Conservation (phyloP, 768 basidiomycete species). For the Boletus vermiculosoides region DNA sequence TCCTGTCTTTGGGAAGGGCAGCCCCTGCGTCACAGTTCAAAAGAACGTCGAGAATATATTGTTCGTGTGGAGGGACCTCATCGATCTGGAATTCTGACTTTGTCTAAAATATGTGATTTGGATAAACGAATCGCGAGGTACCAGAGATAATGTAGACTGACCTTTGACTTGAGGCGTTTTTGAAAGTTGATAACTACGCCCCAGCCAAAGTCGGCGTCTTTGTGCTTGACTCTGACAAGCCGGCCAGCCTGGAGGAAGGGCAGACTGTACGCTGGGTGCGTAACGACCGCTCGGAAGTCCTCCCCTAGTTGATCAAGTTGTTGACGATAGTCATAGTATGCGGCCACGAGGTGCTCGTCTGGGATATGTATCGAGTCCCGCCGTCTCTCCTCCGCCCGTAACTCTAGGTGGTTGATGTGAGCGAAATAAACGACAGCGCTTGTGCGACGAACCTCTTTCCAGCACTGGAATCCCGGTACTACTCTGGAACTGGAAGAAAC, state of each 20-base stretch:
- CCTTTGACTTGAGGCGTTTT: slow-evolving; percentile 84
- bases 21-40: slow-evolving; percentile 73
- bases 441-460: slow-evolving; percentile 64
- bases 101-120: slow-evolving; percentile 40
- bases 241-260: slow-evolving; percentile 93
- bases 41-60: slow-evolving; percentile 92
- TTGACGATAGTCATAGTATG: slow-evolving; percentile 92
- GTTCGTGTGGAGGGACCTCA: slow-evolving; percentile 77
- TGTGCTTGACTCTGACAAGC: slow-evolving; percentile 86
- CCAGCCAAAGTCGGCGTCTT: slow-evolving; percentile 93
- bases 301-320: slow-evolving; percentile 86
- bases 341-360: slow-evolving; percentile 78
- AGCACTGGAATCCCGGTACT: slow-evolving; percentile 83
- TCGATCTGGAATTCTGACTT: slow-evolving; percentile 65
- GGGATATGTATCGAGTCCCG: slow-evolving; percentile 68
- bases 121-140: background rate
- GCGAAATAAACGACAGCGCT: background rate
- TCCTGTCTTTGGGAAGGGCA: slow-evolving; percentile 56
- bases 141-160: slow-evolving; percentile 23
- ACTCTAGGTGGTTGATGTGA: slow-evolving; percentile 47
- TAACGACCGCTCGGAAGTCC: slow-evolving; percentile 90
- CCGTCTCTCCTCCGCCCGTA: slow-evolving; percentile 67
- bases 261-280: slow-evolving; percentile 91
- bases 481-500: slow-evolving; percentile 99
- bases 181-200: slow-evolving; percentile 91